Base-by-base conservation (phyloP, 345 rosid species). In the Aethionema arabicum region DNA sequence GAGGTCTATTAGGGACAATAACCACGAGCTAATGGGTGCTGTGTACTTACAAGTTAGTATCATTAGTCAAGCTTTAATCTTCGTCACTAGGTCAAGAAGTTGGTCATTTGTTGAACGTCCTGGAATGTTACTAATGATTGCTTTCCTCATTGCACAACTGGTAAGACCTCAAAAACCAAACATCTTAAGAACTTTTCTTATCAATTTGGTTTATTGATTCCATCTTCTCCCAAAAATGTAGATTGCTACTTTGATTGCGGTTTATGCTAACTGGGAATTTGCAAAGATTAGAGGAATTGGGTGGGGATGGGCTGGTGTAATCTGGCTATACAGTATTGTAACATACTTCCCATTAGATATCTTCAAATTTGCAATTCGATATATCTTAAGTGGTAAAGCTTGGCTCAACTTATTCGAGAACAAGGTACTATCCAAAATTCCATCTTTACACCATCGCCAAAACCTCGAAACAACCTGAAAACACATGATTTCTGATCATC, bases 261-360 rank as follows among this genome's bases (percentile, higher is more conserved):
- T 85, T 6, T 92, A 89, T 63, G 95, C 97, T 15, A 68, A 77
- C 74, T 89, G 97, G 98, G 69, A 63, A 5, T 92, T 92, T 32
- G 98, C 97, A 43, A 80, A 69, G 67, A 76, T 92, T 29, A 57
- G 76, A 60, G 98, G 97, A 44, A 66, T 75, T 5, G 98, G 98
- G 10, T 89, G 98, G 96, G 95, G 95, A 77, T 92, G 98, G 98
- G 98, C 97, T 0, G 98, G 95, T 29, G 80, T 82, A 41, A 83
- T 92, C 51, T 92, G 98, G 98, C 74, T 92, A 32, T 89, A 76
- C 76, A 89, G 95, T 62, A 11, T 87, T 37, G 68, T 92, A 21
- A 76, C 78, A 75, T 92, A 87, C 43, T 4, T 89, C 54, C 98
- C 98, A 8, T 84, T 81, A 0, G 98, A 92, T 61, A 0, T 87